Evolutionary conservation across 768 basidiomycete genomes (phyloP), one percentile per base, ranked within the genome.

Genomic region (Lenzites betulinus): DNA sequence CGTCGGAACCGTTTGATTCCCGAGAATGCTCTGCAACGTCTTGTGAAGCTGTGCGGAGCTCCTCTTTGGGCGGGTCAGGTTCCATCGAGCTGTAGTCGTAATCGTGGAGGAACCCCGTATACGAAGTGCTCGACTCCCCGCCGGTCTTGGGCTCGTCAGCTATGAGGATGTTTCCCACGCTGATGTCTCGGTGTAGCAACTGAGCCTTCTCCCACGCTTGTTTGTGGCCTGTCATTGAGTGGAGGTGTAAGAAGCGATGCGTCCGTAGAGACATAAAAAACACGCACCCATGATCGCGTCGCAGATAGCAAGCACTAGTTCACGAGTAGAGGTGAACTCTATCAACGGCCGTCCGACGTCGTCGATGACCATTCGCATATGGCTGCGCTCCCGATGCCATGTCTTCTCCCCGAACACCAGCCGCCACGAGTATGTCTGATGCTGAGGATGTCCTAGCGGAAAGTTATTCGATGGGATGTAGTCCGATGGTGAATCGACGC

Each of bases 141-240:
- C 12, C 7, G 39, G 8, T 13, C n/a, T n/a, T n/a, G n/a, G 16
- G 18, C 16, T 42, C 25, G 36, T 48, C 52, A 1, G 25, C 49
- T 35, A 69, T 65, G 15, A 69, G 53, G 20, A 69, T 63, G 22
- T 69, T 69, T n/a, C 54, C 53, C 12, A 54, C 55, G 25, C 67
- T 69, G 42, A 69, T 30, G 33, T 69, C 67, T 1, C 65, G 47
- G 26, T 66, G 67, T 6, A 69, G 33, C 12, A 69, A 48, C 1
- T 54, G 52, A 6, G 59, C 64, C n/a, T 47, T 30, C 23, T 48
- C 42, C 50, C 44, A 58, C 0, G 61, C 60, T 15, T 46, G 28
- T 11, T 26, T 18, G 25, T 67, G 66, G 2, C 61, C 66, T 67
- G 11, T 47, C 7, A 18, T 18, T n/a, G 18, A 2, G 44, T n/a